Evolutionary conservation across 2,329 filamentous ascomycete species (phyloP).

Genomic region (Beauveria sp.): DNA sequence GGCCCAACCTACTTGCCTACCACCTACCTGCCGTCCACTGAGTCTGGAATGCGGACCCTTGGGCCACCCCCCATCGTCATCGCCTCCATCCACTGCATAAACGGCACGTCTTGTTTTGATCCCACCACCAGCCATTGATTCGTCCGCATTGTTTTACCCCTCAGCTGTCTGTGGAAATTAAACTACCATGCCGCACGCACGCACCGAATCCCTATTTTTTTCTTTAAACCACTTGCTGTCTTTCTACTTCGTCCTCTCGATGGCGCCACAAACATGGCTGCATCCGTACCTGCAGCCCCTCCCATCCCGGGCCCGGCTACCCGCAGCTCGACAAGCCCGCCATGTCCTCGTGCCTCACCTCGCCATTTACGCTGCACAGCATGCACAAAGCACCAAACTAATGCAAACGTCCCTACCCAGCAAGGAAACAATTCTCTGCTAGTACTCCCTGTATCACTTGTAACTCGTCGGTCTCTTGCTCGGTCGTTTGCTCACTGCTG

Average conservation of each 20-base stretch:
- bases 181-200: not conserved
- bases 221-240: not conserved
- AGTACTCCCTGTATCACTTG: too few relatives aligned
- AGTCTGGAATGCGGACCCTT: too few relatives aligned
- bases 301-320: not conserved
- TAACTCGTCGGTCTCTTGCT: not conserved
- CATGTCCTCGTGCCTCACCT: not conserved
- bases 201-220: not conserved
- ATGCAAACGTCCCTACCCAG: not conserved
- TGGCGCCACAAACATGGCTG: not conserved
- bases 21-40: too few relatives aligned
- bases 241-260: not conserved
- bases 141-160: not conserved
- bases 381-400: not conserved
- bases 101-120: not conserved
- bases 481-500: not conserved
- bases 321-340: not conserved
- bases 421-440: too few relatives aligned
- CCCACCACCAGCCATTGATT: not conserved
- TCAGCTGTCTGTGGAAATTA: not conserved
- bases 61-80: not conserved
- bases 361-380: not conserved
- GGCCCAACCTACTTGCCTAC: not conserved
- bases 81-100: not conserved
- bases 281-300: conserved; percentile 1